Conservation (phyloP, 2,329 filamentous ascomycete species). For the Colletotrichum tropicale region DNA sequence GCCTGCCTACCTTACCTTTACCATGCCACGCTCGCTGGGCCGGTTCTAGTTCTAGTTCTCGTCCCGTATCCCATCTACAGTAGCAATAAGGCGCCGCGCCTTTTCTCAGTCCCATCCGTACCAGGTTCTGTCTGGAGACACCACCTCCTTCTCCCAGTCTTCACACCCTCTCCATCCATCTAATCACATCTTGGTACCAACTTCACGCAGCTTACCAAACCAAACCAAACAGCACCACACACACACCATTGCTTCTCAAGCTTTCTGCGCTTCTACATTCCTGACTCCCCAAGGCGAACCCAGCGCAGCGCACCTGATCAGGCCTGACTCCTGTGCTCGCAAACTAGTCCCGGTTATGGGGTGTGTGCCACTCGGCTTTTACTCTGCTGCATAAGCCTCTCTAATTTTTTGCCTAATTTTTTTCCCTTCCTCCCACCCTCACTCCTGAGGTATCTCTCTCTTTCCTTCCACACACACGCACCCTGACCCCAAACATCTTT, state of each 20-base stretch:
- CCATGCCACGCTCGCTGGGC: not conserved
- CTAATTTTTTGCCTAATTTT: not conserved
- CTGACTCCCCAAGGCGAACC: constrained; percentile 13
- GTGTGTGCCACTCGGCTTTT: constrained; percentile 5
- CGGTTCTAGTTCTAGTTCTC: not conserved
- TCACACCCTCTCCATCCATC: not conserved
- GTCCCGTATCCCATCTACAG: not conserved
- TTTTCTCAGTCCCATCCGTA: not conserved
- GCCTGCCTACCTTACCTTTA: not conserved
- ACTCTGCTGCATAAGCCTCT: constrained; percentile 19
- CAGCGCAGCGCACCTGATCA: constrained; percentile 17
- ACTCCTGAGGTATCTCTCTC: not conserved
- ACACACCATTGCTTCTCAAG: constrained; percentile 1
- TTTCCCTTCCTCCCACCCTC: not conserved
- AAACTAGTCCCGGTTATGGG: constrained; percentile 20
- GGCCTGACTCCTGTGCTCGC: constrained; percentile 21
- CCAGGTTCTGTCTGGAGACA: not conserved
- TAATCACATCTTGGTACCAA: not conserved
- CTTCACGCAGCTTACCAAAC: not conserved
- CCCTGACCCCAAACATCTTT: not conserved
- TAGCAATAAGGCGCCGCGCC: not conserved
- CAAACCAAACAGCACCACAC: not conserved
- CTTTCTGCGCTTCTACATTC: constrained; percentile 11
- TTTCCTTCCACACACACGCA: not conserved
- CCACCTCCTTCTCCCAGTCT: not conserved